Evolutionary conservation across 2,329 filamentous ascomycete genomes (phyloP), one percentile per base, ranked within the genome.

Genomic region (Phialemoniopsis sp.): DNA sequence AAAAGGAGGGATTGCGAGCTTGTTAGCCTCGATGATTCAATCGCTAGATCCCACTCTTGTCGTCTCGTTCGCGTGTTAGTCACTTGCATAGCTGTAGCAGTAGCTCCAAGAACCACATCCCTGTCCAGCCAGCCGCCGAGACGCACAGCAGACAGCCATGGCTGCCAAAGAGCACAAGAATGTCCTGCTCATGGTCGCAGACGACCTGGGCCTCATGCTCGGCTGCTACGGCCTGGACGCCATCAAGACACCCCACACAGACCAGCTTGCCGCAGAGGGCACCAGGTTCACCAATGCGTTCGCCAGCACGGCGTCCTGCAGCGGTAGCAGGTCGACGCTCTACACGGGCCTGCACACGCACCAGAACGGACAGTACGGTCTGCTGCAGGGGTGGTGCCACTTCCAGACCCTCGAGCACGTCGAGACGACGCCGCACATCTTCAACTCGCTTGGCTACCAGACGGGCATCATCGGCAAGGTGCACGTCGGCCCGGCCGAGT

Each of bases 261-360:
- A 72, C 45, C 26, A 30, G 1, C 60, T 72, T 8, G 67, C 68
- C 1, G 42, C 48, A 0, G 32, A 59, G 31, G 64, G 63, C 14
- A 57, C 56, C 0, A 42, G 42, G 2, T 72, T 71, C 43, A 51
- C 54, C n/a, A 50, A 55, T 13, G 65, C 62, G 13, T 71, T 69
- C 44, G 60, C 63, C 10, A 66, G 60, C 43, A 70, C 66, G 3
- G 69, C 70, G 0, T 73, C 68, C 0, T 73, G 70, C 51, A 70
- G 65, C 39, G 64, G 61, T 26, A 70, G 64, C 45, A 61, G 68
- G 6, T 65, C 67, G 0, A 62, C 64, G 13, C 63, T 73, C 15
- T 73, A 73, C 48, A 72, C 68, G 0, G 70, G 70, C 4, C 54
- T 71, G 1, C 70, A 73, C 38, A 70, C 67, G 0, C 68, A 70